Conservation (phyloP, 495 filamentous ascomycete genomes). For the Penicillium riverlandense region DNA sequence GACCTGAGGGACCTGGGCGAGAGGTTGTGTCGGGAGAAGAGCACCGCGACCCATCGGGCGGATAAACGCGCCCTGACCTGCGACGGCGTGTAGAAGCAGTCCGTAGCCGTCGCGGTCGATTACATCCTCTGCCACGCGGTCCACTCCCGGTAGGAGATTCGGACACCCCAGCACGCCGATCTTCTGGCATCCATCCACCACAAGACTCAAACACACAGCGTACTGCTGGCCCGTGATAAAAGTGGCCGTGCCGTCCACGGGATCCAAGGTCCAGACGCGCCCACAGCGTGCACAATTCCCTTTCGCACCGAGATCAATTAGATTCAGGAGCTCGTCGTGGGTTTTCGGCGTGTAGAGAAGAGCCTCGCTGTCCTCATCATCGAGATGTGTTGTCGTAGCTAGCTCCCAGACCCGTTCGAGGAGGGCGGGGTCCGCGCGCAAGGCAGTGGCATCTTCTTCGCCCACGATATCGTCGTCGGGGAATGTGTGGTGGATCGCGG, state of each 20-base stretch:
- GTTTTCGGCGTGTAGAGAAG: conserved; percentile 33
- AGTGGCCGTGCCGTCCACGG: conserved; percentile 64
- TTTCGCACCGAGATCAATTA: conserved; percentile 55
- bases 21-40: conserved; percentile 27
- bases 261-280: conserved; percentile 61
- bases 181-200: conserved; percentile 40
- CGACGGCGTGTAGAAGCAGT: conserved; percentile 48
- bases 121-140: conserved; percentile 36
- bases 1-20: conserved; percentile 21
- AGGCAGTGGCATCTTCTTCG: conserved; percentile 52
- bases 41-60: conserved; percentile 33
- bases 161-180: conserved; percentile 51
- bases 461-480: conserved; percentile 53
- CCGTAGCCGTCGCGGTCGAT: conserved; percentile 46
- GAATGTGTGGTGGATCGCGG: conserved; percentile 45
- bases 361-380: conserved; percentile 32
- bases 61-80: conserved; percentile 48
- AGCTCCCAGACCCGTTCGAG: conserved; percentile 47
- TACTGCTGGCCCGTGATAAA: conserved; percentile 59
- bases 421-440: conserved; percentile 41
- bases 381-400: conserved; percentile 30
- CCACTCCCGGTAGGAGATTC: conserved; percentile 34
- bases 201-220: conserved; percentile 52
- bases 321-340: conserved; percentile 48
- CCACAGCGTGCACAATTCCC: conserved; percentile 30